Percentiles rank a stretch among this genome's conserved stretches.
These are phyloP conservation scores for Blastobotrys apis DNA, from an alignment of 1,139 yeast genomes.

Conservation along the genomic window DNA sequence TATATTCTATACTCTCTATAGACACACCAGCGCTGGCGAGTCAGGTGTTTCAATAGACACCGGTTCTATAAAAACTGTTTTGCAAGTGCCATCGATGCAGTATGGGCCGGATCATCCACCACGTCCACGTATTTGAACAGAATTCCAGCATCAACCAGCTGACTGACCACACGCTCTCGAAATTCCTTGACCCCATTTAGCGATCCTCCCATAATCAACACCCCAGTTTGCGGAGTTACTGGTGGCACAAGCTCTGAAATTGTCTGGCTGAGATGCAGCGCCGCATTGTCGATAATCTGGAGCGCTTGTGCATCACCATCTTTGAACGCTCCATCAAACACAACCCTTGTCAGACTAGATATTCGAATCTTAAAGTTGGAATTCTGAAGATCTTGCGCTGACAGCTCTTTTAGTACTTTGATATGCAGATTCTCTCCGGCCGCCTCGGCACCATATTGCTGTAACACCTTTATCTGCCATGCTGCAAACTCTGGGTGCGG, in stretches of 20 bases:
- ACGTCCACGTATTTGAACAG: conserved; percentile 9
- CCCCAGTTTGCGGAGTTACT: conserved; percentile 6
- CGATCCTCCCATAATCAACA: conserved; percentile 15
- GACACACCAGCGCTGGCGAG: too few relatives aligned
- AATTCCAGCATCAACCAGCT: neutral
- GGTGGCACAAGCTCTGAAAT: neutral
- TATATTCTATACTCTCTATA: too few relatives aligned
- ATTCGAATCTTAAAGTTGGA: neutral
- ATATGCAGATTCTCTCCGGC: conserved; percentile 12
- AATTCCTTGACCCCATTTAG: conserved; percentile 6
- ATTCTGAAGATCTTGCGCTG: neutral
- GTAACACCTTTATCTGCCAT: conserved; percentile 12
- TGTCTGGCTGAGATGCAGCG: conserved; percentile 7
- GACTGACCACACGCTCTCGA: conserved; percentile 1
- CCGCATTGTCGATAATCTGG: conserved; percentile 11
- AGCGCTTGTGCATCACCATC: conserved; percentile 8
- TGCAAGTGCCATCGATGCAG: conserved; percentile 10
- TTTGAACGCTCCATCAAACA: conserved; percentile 11
- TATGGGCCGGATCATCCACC: conserved; percentile 13
- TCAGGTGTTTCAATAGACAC: too few relatives aligned
- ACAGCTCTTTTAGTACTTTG: conserved; percentile 4
- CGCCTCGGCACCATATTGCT: conserved; percentile 1
- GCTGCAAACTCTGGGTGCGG: neutral
- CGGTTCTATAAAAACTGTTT: neutral
- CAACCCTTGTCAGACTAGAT: conserved; percentile 6